Evolutionary conservation across 2,329 filamentous ascomycete species (phyloP).

Genomic region (Metarhizium album): DNA sequence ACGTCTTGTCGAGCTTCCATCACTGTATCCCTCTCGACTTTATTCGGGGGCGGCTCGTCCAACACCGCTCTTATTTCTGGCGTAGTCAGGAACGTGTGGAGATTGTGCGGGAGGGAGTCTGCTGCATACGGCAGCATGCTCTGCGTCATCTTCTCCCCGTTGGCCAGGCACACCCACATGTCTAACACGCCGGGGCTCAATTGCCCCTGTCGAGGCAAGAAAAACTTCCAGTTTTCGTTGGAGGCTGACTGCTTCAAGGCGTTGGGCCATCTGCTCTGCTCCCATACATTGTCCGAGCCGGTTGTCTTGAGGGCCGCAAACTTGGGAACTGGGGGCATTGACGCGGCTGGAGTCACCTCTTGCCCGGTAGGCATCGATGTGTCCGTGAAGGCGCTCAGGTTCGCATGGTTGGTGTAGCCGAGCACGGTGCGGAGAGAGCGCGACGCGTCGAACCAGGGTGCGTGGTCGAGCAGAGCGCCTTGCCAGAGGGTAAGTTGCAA

Average conservation of each 20-base stretch:
- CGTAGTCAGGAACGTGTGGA: conserved; percentile 1
- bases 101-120: conserved; percentile 43
- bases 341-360: conserved; percentile 9
- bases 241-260: conserved; percentile 17
- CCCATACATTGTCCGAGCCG: conserved; percentile 11
- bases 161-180: conserved; percentile 51
- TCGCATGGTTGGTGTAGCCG: conserved; percentile 22
- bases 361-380: conserved; percentile 19
- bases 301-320: conserved; percentile 7
- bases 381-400: conserved; percentile 18
- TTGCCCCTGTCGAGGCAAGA: conserved; percentile 12
- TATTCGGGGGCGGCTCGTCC: conserved; percentile 23
- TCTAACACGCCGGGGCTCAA: conserved; percentile 12
- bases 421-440: conserved; percentile 18
- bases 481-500: conserved; percentile 23
- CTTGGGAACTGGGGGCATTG: conserved; percentile 10
- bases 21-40: conserved; percentile 38
- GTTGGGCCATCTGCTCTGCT: conserved; percentile 5
- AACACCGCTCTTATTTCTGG: background rate
- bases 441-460: conserved; percentile 19
- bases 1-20: conserved; percentile 65
- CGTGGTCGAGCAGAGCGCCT: conserved; percentile 13
- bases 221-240: conserved; percentile 19
- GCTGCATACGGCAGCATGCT: conserved; percentile 51
- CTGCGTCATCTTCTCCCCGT: conserved; percentile 52